Percentiles rank a stretch among this genome's conserved stretches.
These are phyloP conservation scores for Podospora pseudoanserina DNA, from an alignment of 495 filamentous ascomycete species.

Conservation along the genomic window DNA sequence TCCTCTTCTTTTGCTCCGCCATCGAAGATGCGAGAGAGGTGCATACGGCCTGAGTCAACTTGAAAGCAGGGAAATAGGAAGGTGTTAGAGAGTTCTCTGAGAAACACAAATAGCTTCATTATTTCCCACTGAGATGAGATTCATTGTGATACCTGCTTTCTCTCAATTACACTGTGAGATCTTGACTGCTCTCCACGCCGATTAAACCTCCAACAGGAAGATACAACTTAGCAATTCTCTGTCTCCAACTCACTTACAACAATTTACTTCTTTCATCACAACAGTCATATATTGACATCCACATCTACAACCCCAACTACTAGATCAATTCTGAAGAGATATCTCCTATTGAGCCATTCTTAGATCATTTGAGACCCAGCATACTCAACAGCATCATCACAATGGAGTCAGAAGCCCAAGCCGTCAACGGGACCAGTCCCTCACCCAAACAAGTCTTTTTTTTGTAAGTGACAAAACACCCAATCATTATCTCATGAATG, in stretches of 20 bases:
- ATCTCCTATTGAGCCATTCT: not conserved
- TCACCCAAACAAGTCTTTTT: conserved; percentile 41
- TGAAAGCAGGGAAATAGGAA: conserved; percentile 3
- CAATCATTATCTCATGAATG: not conserved
- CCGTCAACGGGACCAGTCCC: conserved; percentile 12
- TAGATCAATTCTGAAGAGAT: not conserved
- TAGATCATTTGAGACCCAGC: not conserved
- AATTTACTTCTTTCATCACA: not conserved
- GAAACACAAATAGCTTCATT: not conserved
- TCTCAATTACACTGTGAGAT: not conserved
- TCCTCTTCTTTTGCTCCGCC: not conserved
- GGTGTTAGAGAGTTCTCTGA: not conserved
- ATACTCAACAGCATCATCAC: not conserved
- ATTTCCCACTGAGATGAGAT: not conserved
- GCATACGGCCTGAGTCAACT: conserved; percentile 27
- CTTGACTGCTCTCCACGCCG: not conserved
- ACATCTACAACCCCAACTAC: not conserved
- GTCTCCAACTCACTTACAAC: not conserved
- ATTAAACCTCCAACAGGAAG: not conserved
- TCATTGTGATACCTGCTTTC: not conserved
- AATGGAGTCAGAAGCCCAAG: conserved; percentile 12
- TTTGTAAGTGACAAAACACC: conserved; percentile 36
- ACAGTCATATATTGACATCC: not conserved
- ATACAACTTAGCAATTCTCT: not conserved
- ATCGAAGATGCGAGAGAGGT: conserved; percentile 1